Evolutionary conservation across 306 rosid genomes (phyloP), one percentile per base, ranked within the genome.

Genomic region (Erythrophleum fordii): DNA sequence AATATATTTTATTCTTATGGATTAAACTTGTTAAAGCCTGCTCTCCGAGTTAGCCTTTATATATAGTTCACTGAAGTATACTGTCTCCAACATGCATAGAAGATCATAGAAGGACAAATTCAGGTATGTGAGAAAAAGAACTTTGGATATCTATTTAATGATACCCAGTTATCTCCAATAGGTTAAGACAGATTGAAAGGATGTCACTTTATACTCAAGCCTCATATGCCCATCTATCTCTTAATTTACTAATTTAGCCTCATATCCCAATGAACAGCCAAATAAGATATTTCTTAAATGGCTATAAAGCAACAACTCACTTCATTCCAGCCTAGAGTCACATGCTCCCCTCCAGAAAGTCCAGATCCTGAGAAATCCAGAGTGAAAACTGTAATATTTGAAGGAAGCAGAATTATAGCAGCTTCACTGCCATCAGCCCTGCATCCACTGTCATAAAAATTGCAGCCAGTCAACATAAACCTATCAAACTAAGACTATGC

Each of bases 361-460:
- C 99, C 99, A 26, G 99, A 95, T 81, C 99, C 99, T 3, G 98
- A 91, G 88, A 95, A 95, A 89, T 95, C 99, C 72, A 95, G 84
- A 23, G 97, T 81, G 28, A 95, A 95, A 87, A 95, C 99, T 28
- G 99, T 91, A 82, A 95, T 92, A 82, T 95, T 95, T 74, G 99
- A 93, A 62, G 99, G 97, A 83, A 95, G 92, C 87, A 95, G 87
- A 82, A 92, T 82, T 58, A 93, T 86, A 64, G 99, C 99, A 67
- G 98, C 98, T 90, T 95, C 99, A 87, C 97, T 89, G 14, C 92
- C 99, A 86, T 95, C 99, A 18, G 91, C 98, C 89, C 97, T 88
- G 86, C 99, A 93, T 58, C 99, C 99, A 87, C 99, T 95, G 93
- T 62, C 75, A 82, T 46, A 77, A 89, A 46, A 46, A 80, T 75